phyloP scores from a whole-genome alignment of 345 rosid species.

The Alliaria petiolata region DNA sequence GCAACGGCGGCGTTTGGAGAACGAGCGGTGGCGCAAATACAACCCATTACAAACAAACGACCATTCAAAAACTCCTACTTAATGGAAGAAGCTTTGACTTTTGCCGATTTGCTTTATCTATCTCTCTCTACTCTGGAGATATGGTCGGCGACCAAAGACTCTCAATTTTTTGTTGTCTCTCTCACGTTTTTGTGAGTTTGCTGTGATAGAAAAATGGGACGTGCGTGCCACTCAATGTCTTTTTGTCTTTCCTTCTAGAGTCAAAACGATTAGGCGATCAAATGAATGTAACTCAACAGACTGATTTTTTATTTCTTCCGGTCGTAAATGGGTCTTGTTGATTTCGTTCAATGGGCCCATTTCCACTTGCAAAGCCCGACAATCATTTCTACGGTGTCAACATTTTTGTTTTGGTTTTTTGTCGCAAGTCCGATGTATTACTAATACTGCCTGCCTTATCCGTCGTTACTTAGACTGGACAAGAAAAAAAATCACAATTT shows the following conservation, averaged over 20 bases:
- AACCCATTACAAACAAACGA: conserved; percentile 31
- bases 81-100: background rate
- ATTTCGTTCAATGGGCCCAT: conserved; percentile 12
- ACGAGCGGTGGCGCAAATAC: conserved; percentile 35
- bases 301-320: background rate
- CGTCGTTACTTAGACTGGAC: too few species aligned
- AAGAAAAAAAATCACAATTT: too few species aligned
- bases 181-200: conserved; percentile 29
- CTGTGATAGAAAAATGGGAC: conserved; percentile 10
- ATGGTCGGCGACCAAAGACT: conserved; percentile 21
- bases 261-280: background rate
- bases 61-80: background rate
- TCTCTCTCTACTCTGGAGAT: conserved; percentile 2
- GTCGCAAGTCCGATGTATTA: too few species aligned
- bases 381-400: background rate
- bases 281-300: background rate
- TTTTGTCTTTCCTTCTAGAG: background rate
- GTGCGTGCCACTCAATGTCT: conserved; percentile 29
- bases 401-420: too few species aligned
- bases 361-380: conserved; percentile 7
- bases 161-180: conserved; percentile 21
- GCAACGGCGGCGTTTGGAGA: conserved; percentile 29
- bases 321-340: conserved; percentile 10
- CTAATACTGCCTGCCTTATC: too few species aligned
- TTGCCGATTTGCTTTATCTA: background rate